These are phyloP conservation scores for Trametes elegans DNA, from an alignment of 768 basidiomycete species.

Conservation along the genomic window DNA sequence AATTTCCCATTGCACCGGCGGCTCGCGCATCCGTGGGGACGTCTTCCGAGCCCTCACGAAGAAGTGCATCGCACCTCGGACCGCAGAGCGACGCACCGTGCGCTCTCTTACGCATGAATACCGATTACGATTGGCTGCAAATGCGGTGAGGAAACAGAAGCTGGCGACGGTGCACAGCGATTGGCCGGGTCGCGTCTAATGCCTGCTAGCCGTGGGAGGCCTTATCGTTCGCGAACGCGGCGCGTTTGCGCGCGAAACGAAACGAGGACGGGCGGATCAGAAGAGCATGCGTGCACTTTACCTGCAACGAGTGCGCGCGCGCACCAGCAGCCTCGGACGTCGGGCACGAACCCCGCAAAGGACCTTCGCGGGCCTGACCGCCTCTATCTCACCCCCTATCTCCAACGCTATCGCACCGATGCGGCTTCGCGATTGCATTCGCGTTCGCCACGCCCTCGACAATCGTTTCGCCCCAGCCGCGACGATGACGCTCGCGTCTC, in stretches of 20 bases:
- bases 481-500: neutral
- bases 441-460: constrained; percentile 1
- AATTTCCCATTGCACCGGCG: no score
- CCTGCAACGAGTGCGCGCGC: no score
- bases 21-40: no score
- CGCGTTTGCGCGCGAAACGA: neutral
- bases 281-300: no score
- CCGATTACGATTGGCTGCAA: neutral
- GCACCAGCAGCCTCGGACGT: neutral
- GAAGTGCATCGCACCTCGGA: no score
- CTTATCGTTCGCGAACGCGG: neutral
- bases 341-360: neutral
- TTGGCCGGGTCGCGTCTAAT: constrained; percentile 4
- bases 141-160: no score
- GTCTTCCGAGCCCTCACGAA: no score
- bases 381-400: neutral
- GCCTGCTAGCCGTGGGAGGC: no score
- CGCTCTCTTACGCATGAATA: no score
- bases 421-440: neutral
- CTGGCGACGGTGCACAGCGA: neutral
- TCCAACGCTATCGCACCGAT: neutral
- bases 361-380: neutral
- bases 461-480: neutral
- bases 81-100: neutral
- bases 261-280: no score